Evolutionary conservation across 768 basidiomycete species (phyloP).

Genomic region (Leucogyrophana mollusca): DNA sequence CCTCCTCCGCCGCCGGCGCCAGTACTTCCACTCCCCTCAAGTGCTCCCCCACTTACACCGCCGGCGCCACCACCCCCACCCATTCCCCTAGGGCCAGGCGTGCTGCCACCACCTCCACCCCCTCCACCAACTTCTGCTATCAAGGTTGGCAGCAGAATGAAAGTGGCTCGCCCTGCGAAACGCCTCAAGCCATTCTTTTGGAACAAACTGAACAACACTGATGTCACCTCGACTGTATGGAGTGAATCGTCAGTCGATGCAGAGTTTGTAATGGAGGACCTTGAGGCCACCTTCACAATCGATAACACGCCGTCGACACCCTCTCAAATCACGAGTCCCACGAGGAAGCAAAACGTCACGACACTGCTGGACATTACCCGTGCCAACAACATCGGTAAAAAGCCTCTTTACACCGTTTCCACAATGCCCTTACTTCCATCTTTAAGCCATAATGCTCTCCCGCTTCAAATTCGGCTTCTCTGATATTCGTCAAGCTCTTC

Average conservation of each 20-base stretch:
- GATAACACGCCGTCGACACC: conserved; percentile 43
- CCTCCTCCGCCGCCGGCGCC: conserved; percentile 32
- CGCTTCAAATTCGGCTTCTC: conserved; percentile 64
- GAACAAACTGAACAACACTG: conserved; percentile 65
- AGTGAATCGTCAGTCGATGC: conserved; percentile 44
- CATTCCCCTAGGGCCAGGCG: conserved; percentile 7
- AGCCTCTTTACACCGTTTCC: conserved; percentile 6
- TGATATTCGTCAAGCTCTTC: conserved; percentile 67
- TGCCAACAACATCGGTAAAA: conserved; percentile 79
- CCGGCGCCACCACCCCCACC: conserved; percentile 43
- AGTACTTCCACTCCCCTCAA: conserved; percentile 21
- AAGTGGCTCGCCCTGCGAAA: conserved; percentile 45
- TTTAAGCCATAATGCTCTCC: conserved; percentile 78
- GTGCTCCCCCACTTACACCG: conserved; percentile 34
- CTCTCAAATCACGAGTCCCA: conserved; percentile 38
- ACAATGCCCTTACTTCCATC: background rate
- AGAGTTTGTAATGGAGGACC: conserved; percentile 61
- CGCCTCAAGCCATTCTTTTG: conserved; percentile 87
- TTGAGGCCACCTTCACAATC: conserved; percentile 72
- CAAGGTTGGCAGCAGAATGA: conserved; percentile 29
- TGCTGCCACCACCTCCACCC: conserved; percentile 26
- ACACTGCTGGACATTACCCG: conserved; percentile 78
- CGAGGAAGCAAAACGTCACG: conserved; percentile 59
- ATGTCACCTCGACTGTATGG: conserved; percentile 65
- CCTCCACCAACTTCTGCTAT: conserved; percentile 25